A percentile compares a stretch with the other conserved stretches of the same genome.
Conservation (phyloP, 75 land plant species). For the Pinus albicaulis region DNA sequence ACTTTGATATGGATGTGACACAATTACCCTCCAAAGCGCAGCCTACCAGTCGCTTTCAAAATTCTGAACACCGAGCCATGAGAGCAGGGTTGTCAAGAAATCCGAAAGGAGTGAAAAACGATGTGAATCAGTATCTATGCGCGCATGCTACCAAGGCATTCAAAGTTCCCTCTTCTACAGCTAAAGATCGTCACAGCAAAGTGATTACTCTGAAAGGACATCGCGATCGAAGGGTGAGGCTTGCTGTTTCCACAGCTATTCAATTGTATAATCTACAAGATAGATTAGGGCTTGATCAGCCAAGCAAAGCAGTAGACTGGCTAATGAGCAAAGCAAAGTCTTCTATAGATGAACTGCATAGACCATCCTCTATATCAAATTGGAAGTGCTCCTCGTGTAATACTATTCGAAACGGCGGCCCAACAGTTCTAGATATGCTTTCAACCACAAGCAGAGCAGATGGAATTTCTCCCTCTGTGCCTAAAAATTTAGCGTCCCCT, state of each 20-base stretch:
- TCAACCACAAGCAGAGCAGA: too few species aligned
- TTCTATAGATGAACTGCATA: conserved; percentile 24
- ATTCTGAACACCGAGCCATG: too few species aligned
- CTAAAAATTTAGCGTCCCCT: too few species aligned
- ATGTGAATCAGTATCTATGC: too few species aligned
- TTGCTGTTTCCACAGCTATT: conserved; percentile 31
- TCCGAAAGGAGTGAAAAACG: neutral
- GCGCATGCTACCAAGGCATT: neutral
- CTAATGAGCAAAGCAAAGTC: conserved; percentile 26
- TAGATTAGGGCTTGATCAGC: conserved; percentile 33
- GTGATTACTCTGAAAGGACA: conserved; percentile 34
- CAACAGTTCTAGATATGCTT: neutral
- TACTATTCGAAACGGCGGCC: too few species aligned
- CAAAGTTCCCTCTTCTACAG: conserved; percentile 19
- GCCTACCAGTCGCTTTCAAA: neutral
- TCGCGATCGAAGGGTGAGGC: conserved; percentile 31
- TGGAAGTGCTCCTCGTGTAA: neutral
- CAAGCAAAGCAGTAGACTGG: conserved; percentile 45
- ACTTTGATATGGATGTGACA: neutral
- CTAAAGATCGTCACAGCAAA: conserved; percentile 39
- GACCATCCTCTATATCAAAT: neutral
- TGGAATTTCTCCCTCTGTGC: too few species aligned
- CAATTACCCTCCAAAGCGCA: neutral
- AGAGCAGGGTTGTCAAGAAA: neutral
- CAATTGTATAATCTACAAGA: conserved; percentile 34